Percentiles rank a stretch among this genome's conserved stretches.
phyloP scores from a whole-genome alignment of 2,329 filamentous ascomycete species.

The Botrytis pseudocinerea region DNA sequence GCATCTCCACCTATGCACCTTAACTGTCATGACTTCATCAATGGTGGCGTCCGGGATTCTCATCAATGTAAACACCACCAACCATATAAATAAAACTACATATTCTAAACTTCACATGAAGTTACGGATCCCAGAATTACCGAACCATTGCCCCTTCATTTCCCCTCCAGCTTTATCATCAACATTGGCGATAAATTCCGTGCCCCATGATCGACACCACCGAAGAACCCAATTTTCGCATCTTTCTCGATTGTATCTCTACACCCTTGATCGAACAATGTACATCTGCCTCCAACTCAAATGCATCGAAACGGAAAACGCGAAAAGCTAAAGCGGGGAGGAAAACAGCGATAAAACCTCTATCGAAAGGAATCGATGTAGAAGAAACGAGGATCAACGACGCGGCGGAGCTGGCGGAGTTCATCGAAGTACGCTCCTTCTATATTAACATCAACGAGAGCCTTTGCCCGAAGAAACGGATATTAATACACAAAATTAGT shows the following conservation, averaged over 20 bases:
- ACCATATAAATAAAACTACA: background rate
- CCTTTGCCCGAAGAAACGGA: background rate
- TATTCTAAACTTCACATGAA: background rate
- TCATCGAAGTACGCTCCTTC: slow-evolving; percentile 50
- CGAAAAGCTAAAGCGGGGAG: slow-evolving; percentile 23
- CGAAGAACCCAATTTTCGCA: slow-evolving; percentile 58
- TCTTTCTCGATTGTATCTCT: slow-evolving; percentile 75
- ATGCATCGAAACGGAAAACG: slow-evolving; percentile 43
- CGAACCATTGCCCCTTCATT: background rate
- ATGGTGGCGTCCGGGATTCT: background rate
- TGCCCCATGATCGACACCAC: slow-evolving; percentile 30
- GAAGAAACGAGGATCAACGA: slow-evolving; percentile 28
- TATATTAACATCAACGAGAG: background rate
- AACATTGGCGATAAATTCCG: background rate
- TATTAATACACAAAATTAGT: slow-evolving; percentile 47
- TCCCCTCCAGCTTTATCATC: background rate
- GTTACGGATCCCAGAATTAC: background rate
- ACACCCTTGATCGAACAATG: slow-evolving; percentile 66
- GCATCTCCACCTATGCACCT: background rate
- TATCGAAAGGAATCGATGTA: background rate
- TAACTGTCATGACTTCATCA: background rate
- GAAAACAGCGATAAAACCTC: slow-evolving; percentile 33
- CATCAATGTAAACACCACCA: background rate
- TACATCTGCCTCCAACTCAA: slow-evolving; percentile 45
- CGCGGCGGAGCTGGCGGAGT: slow-evolving; percentile 71